A percentile compares a stretch with the other conserved stretches of the same genome.
Evolutionary conservation across 1,284 basidiomycete genomes (phyloP).

Genomic region (Trichosporon sp.): DNA sequence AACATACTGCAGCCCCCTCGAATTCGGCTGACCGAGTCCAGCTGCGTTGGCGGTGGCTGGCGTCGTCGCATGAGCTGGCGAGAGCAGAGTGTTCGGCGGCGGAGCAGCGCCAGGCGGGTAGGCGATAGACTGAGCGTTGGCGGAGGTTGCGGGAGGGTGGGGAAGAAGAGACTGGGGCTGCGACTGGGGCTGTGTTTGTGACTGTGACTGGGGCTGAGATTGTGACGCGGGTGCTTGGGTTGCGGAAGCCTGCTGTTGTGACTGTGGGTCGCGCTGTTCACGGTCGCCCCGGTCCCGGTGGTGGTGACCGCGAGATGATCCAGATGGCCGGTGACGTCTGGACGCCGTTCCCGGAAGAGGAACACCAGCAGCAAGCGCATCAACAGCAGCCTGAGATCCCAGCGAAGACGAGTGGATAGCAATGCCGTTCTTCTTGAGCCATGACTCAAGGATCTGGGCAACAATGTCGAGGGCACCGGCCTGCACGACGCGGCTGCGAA

Average conservation of each 20-base stretch:
- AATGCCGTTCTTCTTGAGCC: slow-evolving; percentile 75
- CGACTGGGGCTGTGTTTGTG: slow-evolving; percentile 13
- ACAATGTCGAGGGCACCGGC: slow-evolving; percentile 94
- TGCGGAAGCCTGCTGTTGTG: slow-evolving; percentile 17
- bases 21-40: slow-evolving; percentile 2
- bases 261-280: slow-evolving; percentile 18
- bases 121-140: not conserved
- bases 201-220: slow-evolving; percentile 11
- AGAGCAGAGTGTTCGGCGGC: slow-evolving; percentile 12
- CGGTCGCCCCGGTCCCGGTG: slow-evolving; percentile 24
- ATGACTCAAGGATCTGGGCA: slow-evolving; percentile 90
- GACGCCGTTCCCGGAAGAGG: slow-evolving; percentile 54
- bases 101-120: slow-evolving; percentile 1
- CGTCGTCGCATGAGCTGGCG: not conserved
- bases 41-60: not conserved
- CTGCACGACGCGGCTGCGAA: slow-evolving; percentile 90
- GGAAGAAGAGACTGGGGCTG: not conserved
- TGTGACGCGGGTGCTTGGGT: not conserved
- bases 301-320: slow-evolving; percentile 7
- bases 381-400: slow-evolving; percentile 65
- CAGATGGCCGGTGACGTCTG: not conserved
- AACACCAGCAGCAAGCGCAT: slow-evolving; percentile 59
- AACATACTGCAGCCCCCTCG: slow-evolving; percentile 34
- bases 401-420: slow-evolving; percentile 53
- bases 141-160: not conserved